Conservation (phyloP, 306 rosid genomes). For the Lathyrus tuberosus region DNA sequence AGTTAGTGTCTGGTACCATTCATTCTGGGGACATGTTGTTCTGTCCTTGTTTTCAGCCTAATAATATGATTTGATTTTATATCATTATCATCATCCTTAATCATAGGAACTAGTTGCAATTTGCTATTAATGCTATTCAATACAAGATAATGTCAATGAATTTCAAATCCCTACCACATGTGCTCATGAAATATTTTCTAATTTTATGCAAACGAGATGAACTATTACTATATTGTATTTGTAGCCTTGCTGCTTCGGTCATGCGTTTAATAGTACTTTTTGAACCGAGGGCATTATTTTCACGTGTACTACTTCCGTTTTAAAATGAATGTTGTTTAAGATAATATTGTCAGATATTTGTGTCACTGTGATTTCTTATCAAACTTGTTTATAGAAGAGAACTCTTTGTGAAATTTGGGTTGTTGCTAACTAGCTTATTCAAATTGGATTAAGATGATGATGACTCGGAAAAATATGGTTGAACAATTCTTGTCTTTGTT, state of each 20-base stretch:
- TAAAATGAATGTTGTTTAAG: too few relatives aligned
- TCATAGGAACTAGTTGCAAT: constrained; percentile 23
- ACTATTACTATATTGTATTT: neutral
- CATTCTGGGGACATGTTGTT: constrained; percentile 30
- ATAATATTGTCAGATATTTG: too few relatives aligned
- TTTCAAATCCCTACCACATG: neutral
- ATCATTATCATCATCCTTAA: constrained; percentile 16
- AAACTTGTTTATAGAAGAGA: too few relatives aligned
- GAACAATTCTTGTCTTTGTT: too few relatives aligned
- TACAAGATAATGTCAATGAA: neutral
- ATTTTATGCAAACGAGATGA: neutral
- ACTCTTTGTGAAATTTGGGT: too few relatives aligned
- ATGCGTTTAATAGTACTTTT: too few relatives aligned
- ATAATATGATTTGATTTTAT: neutral
- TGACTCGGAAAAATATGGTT: too few relatives aligned
- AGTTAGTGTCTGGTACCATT: constrained; percentile 29
- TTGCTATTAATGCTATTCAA: neutral
- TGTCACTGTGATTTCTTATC: too few relatives aligned
- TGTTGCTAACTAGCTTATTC: too few relatives aligned
- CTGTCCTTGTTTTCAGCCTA: constrained; percentile 25
- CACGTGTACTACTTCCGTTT: too few relatives aligned
- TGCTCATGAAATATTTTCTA: neutral
- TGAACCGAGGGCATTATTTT: too few relatives aligned
- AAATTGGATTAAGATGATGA: too few relatives aligned
- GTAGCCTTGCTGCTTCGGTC: neutral